A percentile compares a stretch with the other conserved stretches of the same genome.
phyloP scores from a whole-genome alignment of 805 yeast genomes.

The Saturnispora mendoncae region DNA sequence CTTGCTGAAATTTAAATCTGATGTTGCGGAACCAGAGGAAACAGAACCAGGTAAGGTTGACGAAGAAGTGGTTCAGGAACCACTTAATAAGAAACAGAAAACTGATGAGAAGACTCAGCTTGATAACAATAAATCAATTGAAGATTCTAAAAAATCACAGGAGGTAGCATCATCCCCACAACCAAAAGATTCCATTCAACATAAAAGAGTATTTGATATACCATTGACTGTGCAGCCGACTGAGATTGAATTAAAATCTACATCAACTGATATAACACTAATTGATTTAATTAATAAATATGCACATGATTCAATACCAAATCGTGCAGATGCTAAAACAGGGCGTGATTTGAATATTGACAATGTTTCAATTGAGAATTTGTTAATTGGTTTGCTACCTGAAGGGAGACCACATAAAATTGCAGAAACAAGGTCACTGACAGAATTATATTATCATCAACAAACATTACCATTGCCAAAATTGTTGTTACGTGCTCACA shows the following conservation, averaged over 20 bases:
- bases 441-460: slow-evolving; percentile 79
- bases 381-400: slow-evolving; percentile 39
- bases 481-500: slow-evolving; percentile 76
- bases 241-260: not conserved
- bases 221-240: not conserved
- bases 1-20: slow-evolving; percentile 1
- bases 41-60: not conserved
- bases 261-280: slow-evolving; percentile 1
- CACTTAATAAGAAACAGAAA: slow-evolving; percentile 2
- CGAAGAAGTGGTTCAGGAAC: slow-evolving; percentile 1
- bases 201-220: not conserved
- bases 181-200: not conserved
- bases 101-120: not conserved
- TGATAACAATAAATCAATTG: not conserved
- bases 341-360: slow-evolving; percentile 28
- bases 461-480: slow-evolving; percentile 82
- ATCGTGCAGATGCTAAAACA: slow-evolving; percentile 24
- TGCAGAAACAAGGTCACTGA: slow-evolving; percentile 56
- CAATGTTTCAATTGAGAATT: slow-evolving; percentile 35
- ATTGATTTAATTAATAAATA: slow-evolving; percentile 25
- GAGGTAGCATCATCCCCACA: not conserved
- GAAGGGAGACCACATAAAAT: slow-evolving; percentile 45
- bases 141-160: too few species aligned
- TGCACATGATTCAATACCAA: slow-evolving; percentile 18
- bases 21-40: not conserved